Conservation (phyloP, 2,329 filamentous ascomycete genomes). For the Venturia effusa region DNA sequence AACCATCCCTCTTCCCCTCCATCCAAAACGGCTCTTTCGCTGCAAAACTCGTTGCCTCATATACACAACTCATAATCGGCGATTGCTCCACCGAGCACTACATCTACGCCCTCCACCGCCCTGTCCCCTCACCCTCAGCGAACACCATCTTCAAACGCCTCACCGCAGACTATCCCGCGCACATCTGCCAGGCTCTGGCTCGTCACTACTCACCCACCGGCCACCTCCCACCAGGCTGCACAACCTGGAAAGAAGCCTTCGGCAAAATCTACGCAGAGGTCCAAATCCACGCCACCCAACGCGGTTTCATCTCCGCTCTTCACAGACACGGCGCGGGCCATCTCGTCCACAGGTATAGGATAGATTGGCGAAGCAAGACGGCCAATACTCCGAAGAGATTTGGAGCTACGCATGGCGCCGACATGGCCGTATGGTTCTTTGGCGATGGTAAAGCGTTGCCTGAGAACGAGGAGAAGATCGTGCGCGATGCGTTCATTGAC, state of each 20-base stretch:
- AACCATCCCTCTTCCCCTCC: constrained; percentile 30
- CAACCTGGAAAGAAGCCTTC: constrained; percentile 42
- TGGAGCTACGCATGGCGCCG: constrained; percentile 44
- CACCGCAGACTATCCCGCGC: constrained; percentile 40
- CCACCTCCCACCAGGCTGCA: constrained; percentile 27
- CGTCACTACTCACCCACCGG: constrained; percentile 32
- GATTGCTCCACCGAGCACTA: constrained; percentile 45
- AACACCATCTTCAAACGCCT: constrained; percentile 33
- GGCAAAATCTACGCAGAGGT: constrained; percentile 46
- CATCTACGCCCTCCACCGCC: constrained; percentile 40
- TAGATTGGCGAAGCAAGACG: constrained; percentile 42
- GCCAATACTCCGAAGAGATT: constrained; percentile 32
- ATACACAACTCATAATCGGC: constrained; percentile 40
- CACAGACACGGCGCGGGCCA: constrained; percentile 31
- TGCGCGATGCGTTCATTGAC: constrained; percentile 27
- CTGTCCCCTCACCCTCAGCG: constrained; percentile 31
- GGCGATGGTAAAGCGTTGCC: constrained; percentile 35
- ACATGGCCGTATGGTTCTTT: constrained; percentile 47
- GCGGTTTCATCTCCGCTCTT: constrained; percentile 39
- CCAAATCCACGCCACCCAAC: constrained; percentile 43
- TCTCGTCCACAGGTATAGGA: constrained; percentile 41
- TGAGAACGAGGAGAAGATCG: constrained; percentile 32
- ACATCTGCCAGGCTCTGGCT: constrained; percentile 33
- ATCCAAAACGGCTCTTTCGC: constrained; percentile 41
- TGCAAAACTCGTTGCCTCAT: constrained; percentile 30